Conservation (phyloP, 331 rosid species). For the Malus hybrid region DNA sequence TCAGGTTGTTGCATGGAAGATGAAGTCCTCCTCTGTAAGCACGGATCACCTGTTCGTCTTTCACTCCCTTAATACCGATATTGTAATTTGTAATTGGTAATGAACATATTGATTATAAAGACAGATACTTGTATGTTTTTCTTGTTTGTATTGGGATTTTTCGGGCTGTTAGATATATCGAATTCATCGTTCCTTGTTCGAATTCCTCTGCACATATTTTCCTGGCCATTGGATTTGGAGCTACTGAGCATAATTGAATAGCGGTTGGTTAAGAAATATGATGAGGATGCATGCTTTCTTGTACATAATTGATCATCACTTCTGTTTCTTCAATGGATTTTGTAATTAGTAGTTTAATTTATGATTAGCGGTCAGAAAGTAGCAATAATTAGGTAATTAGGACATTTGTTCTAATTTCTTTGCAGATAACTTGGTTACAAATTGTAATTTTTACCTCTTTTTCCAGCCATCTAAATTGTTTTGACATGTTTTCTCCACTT, state of each 20-base stretch:
- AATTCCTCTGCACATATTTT: neutral
- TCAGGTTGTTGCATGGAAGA: neutral
- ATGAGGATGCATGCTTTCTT: no score
- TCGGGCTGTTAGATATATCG: neutral
- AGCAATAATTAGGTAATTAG: neutral
- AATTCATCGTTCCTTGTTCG: neutral
- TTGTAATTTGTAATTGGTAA: neutral
- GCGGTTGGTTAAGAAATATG: no score
- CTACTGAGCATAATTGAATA: neutral
- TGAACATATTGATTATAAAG: neutral
- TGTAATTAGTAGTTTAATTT: no score
- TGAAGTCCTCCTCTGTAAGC: constrained; percentile 10
- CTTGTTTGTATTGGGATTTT: neutral
- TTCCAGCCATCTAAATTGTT: neutral
- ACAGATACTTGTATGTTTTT: neutral
- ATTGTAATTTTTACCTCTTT: neutral
- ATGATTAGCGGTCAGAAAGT: neutral
- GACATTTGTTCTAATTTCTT: neutral
- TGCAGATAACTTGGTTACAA: neutral
- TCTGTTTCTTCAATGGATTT: no score
- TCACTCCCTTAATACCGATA: neutral
- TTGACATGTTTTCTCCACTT: neutral
- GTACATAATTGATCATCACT: no score
- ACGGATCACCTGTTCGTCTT: neutral
- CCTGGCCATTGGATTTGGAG: no score